Conservation (phyloP, 176 grass and related monocot species). For the Canna indica region DNA sequence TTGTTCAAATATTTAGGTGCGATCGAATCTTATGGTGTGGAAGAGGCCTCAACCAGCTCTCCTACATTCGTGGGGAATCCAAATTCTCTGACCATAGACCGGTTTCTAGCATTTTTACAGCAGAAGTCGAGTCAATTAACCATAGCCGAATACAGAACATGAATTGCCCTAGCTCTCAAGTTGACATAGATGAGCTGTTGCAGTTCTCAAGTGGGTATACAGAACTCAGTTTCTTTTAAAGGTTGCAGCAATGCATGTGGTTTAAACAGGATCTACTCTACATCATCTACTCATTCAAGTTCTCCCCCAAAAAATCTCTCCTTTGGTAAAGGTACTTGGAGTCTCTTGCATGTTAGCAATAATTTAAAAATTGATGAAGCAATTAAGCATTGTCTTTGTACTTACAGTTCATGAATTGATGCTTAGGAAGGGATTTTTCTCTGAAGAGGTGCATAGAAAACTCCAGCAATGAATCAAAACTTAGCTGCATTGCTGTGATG, state of each 20-base stretch:
- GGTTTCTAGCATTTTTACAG: conserved; percentile 70
- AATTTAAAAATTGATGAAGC: neutral
- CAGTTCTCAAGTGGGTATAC: conserved; percentile 80
- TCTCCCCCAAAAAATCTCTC: neutral
- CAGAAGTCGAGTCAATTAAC: conserved; percentile 91
- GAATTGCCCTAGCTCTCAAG: conserved; percentile 56
- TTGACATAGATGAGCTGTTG: conserved; percentile 78
- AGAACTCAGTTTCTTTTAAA: conserved; percentile 85
- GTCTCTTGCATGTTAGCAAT: neutral
- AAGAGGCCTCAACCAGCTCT: conserved; percentile 71
- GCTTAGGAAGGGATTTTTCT: neutral
- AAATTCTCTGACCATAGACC: conserved; percentile 91
- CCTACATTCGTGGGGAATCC: conserved; percentile 87
- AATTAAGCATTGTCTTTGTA: neutral
- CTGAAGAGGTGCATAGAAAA: neutral
- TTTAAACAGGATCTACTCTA: neutral
- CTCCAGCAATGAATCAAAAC: neutral
- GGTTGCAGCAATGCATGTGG: neutral
- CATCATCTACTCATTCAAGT: neutral
- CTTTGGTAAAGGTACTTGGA: neutral
- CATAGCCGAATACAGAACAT: conserved; percentile 90
- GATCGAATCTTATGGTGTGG: conserved; percentile 95
- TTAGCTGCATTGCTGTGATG: neutral
- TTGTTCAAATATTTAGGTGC: conserved; percentile 43
- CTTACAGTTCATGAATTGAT: neutral